Base-by-base conservation (phyloP, 2,329 filamentous ascomycete species). In the Fusarium sp. region DNA sequence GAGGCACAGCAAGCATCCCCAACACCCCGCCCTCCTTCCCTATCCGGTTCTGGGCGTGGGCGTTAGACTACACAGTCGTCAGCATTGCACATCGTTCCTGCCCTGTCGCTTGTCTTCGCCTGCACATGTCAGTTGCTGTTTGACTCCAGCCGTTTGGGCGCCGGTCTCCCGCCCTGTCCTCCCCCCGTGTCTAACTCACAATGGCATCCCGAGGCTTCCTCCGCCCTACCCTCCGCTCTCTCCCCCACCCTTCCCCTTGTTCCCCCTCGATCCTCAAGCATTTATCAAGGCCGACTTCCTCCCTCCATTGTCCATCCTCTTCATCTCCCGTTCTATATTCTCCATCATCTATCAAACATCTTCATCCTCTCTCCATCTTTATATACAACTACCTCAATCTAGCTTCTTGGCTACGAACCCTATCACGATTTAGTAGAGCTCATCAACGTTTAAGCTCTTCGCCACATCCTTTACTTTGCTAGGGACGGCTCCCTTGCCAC, bases 221-320 rank as follows among this genome's bases (percentile, higher is more conserved):
- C 59, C 59, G 72, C 68, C 60, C 63, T 46, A 49, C 42, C 69
- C 63, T 72, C 67, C 72, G 66, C 63, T 53, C 59, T 45, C 51
- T 60, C 71, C 66, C 72, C 72, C 72, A 68, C 71, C 63, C 69
- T 68, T 66, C 68, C 66, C 46, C 51, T 47, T 60, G 46, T 51
- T 64, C 41, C 21, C 21, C 21, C 21, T 21, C 21, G 21, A 21
- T 21, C 21, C 21, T 21, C 21, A 21, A 21, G 21, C 21, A 21
- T 21, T 21, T 21, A 21, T 21, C 21, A 21, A 21, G 21, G 21
- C 21, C 21, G 21, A 21, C 21, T 21, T 21, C 21, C 21, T 21
- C 21, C 21, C 21, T 21, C 21, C 21, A 21, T 21, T 21, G 21
- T 21, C 21, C 21, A 21, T 21, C 21, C 21, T 21, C 21, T 21